A percentile compares a stretch with the other conserved stretches of the same genome.
phyloP scores from a whole-genome alignment of 140 eudicot genomes.

The Senecio squalidus region DNA sequence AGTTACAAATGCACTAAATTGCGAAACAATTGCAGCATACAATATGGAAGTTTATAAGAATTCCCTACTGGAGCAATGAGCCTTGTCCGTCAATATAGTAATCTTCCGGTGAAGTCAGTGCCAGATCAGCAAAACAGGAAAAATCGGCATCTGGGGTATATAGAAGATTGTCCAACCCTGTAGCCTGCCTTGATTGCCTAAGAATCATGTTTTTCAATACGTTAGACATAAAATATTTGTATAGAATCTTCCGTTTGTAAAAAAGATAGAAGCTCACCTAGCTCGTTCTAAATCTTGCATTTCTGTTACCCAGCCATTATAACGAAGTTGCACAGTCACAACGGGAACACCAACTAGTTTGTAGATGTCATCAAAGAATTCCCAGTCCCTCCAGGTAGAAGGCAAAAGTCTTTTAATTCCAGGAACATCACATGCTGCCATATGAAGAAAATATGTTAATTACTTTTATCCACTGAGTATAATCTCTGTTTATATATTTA shows the following conservation, averaged over 20 bases:
- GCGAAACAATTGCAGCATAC: constrained; percentile 8
- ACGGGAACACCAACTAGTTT: constrained; percentile 95
- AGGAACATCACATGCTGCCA: constrained; percentile 98
- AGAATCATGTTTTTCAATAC: constrained; percentile 4
- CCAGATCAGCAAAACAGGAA: constrained; percentile 98
- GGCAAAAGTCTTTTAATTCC: constrained; percentile 93
- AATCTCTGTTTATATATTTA: not conserved
- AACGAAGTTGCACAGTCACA: constrained; percentile 93
- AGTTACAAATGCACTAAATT: constrained; percentile 7
- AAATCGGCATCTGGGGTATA: constrained; percentile 99
- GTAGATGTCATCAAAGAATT: constrained; percentile 83
- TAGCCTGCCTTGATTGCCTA: constrained; percentile 82
- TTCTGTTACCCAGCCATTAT: constrained; percentile 98
- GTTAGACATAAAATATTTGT: not conserved
- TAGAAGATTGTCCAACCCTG: constrained; percentile 90
- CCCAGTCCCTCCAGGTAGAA: constrained; percentile 68
- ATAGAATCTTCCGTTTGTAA: not conserved
- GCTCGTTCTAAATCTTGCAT: constrained; percentile 84
- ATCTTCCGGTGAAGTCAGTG: constrained; percentile 90
- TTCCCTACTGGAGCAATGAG: constrained; percentile 91
- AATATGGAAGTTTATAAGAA: not conserved
- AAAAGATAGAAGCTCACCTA: constrained; percentile 33
- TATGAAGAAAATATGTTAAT: not conserved
- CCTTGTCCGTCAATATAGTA: constrained; percentile 92
- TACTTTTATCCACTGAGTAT: not conserved